Evolutionary conservation across 352 stramenopile species (phyloP).

Genomic region (Globisporangium echinulatum): DNA sequence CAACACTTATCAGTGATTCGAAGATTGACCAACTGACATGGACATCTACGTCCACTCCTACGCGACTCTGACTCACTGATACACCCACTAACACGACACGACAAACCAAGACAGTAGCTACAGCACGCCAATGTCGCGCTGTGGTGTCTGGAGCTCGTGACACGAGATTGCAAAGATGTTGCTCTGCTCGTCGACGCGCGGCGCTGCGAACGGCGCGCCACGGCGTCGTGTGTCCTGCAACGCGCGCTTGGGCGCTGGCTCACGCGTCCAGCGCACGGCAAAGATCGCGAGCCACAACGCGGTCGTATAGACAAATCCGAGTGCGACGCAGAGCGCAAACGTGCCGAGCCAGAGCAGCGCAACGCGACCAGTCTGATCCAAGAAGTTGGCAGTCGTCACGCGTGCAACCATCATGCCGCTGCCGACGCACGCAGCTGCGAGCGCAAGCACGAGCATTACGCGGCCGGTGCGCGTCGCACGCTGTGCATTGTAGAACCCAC

Average conservation of each 20-base stretch:
- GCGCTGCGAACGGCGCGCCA: too few relatives aligned
- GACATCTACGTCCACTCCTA: too few relatives aligned
- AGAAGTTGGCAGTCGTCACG: conserved; percentile 32
- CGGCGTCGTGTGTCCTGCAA: too few relatives aligned
- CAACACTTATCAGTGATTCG: too few relatives aligned
- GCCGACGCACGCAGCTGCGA: conserved; percentile 26
- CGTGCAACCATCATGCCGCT: conserved; percentile 28
- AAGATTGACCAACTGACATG: too few relatives aligned
- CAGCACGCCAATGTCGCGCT: too few relatives aligned
- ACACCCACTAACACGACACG: too few relatives aligned
- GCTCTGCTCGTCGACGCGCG: too few relatives aligned
- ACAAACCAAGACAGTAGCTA: too few relatives aligned
- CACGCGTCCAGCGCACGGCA: conserved; percentile 30
- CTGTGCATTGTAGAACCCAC: conserved; percentile 19
- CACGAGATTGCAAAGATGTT: too few relatives aligned
- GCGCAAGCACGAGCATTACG: conserved; percentile 23
- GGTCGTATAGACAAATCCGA: conserved; percentile 43
- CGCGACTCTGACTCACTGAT: too few relatives aligned
- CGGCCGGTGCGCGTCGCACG: conserved; percentile 32
- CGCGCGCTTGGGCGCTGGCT: not conserved
- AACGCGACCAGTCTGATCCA: conserved; percentile 21
- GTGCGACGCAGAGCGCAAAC: conserved; percentile 32
- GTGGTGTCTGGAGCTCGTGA: too few relatives aligned
- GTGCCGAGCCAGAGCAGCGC: conserved; percentile 39
- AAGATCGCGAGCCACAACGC: conserved; percentile 39